Evolutionary conservation across 176 grass and related monocot species (phyloP).

Genomic region (Eremochloa ophiuroides): DNA sequence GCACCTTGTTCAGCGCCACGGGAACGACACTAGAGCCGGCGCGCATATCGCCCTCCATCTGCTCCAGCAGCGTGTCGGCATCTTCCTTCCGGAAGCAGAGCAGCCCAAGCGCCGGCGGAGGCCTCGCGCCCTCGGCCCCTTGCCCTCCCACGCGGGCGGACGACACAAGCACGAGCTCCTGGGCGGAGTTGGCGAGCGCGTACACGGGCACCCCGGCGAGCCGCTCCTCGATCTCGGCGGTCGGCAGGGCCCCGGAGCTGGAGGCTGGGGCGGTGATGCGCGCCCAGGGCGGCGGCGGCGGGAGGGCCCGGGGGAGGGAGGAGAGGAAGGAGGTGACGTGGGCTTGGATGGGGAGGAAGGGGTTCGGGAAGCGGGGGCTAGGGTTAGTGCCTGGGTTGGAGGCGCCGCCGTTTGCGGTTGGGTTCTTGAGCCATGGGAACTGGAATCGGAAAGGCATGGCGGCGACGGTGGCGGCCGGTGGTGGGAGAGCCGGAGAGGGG

Average conservation of each 20-base stretch:
- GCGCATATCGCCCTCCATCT: conserved; percentile 56
- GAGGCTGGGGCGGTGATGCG: neutral
- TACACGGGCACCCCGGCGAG: conserved; percentile 75
- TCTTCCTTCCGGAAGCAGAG: conserved; percentile 69
- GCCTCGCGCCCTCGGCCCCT: neutral
- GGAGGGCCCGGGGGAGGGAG: neutral
- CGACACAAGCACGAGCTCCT: conserved; percentile 68
- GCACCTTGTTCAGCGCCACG: conserved; percentile 67
- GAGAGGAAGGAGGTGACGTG: conserved; percentile 47
- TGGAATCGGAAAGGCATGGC: conserved; percentile 45
- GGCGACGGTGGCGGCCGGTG: neutral
- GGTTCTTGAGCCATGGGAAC: conserved; percentile 44
- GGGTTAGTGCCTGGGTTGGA: neutral
- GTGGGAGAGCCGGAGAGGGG: neutral
- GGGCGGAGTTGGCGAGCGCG: conserved; percentile 59
- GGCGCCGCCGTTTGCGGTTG: neutral
- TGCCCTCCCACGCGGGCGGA: neutral
- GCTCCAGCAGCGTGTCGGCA: conserved; percentile 50
- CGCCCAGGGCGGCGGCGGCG: conserved; percentile 1
- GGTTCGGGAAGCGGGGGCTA: conserved; percentile 20
- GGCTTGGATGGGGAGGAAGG: conserved; percentile 40
- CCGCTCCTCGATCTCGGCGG: conserved; percentile 49
- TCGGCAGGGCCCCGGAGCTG: neutral
- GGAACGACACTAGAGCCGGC: conserved; percentile 57
- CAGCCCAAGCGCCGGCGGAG: conserved; percentile 39